phyloP scores from a whole-genome alignment of 352 stramenopile species.

The Globisporangium iwayamae region DNA sequence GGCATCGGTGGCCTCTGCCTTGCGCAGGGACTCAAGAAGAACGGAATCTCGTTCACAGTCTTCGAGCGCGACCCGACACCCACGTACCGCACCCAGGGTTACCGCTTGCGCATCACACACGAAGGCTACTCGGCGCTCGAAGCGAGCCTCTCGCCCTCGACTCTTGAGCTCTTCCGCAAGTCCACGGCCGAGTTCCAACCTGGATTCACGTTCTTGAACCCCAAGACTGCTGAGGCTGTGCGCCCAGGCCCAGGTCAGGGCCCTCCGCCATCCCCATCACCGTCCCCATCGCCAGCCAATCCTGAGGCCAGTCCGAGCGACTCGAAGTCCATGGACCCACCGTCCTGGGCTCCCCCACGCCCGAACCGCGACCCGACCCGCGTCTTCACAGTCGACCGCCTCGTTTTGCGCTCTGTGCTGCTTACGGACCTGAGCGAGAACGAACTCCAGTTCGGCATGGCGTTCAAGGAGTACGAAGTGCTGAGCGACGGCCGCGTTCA shows the following conservation, averaged over 20 bases:
- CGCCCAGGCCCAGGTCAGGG: not conserved
- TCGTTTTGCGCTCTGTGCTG: conserved; percentile 26
- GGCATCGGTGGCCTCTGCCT: conserved; percentile 56
- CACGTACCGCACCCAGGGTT: conserved; percentile 54
- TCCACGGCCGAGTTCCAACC: conserved; percentile 45
- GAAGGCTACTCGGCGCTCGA: conserved; percentile 51
- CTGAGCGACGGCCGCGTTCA: not conserved
- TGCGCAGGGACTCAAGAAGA: conserved; percentile 47
- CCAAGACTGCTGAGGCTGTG: conserved; percentile 18
- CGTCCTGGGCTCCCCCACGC: not conserved
- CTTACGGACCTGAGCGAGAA: conserved; percentile 3
- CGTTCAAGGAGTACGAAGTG: conserved; percentile 11
- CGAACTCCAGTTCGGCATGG: conserved; percentile 13
- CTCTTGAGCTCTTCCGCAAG: conserved; percentile 47
- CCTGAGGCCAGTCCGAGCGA: not conserved
- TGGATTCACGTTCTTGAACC: conserved; percentile 42
- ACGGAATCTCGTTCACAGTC: conserved; percentile 55
- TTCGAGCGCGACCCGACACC: conserved; percentile 55
- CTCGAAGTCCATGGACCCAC: not conserved
- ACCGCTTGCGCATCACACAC: conserved; percentile 51
- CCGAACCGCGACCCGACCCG: conserved; percentile 10
- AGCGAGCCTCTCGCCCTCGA: conserved; percentile 26
- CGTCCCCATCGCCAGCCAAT: not conserved
- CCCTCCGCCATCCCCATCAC: not conserved
- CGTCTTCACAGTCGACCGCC: conserved; percentile 24